phyloP scores from a whole-genome alignment of 2,329 filamentous ascomycete genomes.

The Xylaria sp. region DNA sequence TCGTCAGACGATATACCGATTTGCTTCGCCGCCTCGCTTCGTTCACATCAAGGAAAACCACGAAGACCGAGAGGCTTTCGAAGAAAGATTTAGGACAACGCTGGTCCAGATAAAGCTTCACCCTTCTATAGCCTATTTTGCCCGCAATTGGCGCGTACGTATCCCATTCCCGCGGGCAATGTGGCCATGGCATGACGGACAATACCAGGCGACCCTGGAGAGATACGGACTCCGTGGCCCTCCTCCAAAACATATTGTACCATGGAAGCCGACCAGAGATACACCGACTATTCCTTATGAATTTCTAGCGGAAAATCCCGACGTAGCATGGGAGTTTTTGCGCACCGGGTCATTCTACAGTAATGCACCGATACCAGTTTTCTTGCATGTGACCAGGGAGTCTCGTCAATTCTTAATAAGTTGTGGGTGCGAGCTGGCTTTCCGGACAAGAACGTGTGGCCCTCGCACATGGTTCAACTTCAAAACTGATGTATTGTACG shows the following conservation, averaged over 20 bases:
- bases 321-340: slow-evolving; percentile 34
- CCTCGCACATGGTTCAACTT: slow-evolving; percentile 43
- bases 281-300: slow-evolving; percentile 32
- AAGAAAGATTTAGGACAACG: slow-evolving; percentile 27
- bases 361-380: slow-evolving; percentile 40
- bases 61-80: slow-evolving; percentile 23
- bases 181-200: slow-evolving; percentile 6
- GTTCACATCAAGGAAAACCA: slow-evolving; percentile 34
- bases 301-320: slow-evolving; percentile 27
- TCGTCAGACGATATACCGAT: slow-evolving; percentile 38
- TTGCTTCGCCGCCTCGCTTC: slow-evolving; percentile 41
- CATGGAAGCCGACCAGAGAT: slow-evolving; percentile 34
- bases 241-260: slow-evolving; percentile 23
- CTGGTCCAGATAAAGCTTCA: slow-evolving; percentile 34
- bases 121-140: slow-evolving; percentile 38
- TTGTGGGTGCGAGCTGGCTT: slow-evolving; percentile 40
- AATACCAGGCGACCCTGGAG: slow-evolving; percentile 28
- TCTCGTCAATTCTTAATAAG: slow-evolving; percentile 42
- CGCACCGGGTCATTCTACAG: slow-evolving; percentile 38
- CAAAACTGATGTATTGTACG: slow-evolving; percentile 37
- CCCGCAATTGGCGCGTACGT: slow-evolving; percentile 32
- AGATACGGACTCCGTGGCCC: slow-evolving; percentile 30
- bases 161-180: background rate
- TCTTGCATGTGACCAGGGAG: slow-evolving; percentile 48
- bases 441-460: slow-evolving; percentile 39